Conservation (phyloP, 805 yeast species). For the Starmerella asiatica region DNA sequence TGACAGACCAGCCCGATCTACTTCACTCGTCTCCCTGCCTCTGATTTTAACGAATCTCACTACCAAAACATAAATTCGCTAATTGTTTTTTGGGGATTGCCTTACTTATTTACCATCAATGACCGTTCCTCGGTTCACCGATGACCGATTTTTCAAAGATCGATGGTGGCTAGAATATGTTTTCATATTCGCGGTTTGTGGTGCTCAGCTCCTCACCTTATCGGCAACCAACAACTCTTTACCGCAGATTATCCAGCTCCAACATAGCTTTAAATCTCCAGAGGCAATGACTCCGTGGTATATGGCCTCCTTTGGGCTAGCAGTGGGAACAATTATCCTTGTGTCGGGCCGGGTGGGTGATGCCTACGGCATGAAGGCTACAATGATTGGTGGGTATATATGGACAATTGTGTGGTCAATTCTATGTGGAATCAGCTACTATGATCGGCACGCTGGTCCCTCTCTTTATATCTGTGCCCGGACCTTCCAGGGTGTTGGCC, state of each 20-base stretch:
- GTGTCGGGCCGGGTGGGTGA: constrained; percentile 61
- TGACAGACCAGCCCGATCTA: too few relatives aligned
- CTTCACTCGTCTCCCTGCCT: too few relatives aligned
- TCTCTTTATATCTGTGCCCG: too few relatives aligned
- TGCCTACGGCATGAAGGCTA: constrained; percentile 45
- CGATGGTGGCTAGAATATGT: constrained; percentile 14
- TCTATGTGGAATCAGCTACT: constrained; percentile 50
- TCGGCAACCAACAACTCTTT: too few relatives aligned
- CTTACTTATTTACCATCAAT: too few relatives aligned
- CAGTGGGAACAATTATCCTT: constrained; percentile 60
- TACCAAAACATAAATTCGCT: too few relatives aligned
- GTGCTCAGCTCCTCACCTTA: too few relatives aligned
- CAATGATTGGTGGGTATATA: constrained; percentile 40
- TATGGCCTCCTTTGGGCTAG: constrained; percentile 56
- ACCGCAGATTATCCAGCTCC: too few relatives aligned
- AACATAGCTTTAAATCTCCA: constrained; percentile 23
- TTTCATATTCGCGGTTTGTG: constrained; percentile 32
- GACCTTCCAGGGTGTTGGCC: constrained; percentile 52
- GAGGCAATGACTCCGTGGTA: constrained; percentile 39
- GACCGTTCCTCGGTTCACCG: too few relatives aligned
- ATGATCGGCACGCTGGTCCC: too few relatives aligned
- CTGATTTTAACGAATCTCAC: too few relatives aligned
- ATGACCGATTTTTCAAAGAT: constrained; percentile 14
- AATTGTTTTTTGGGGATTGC: too few relatives aligned
- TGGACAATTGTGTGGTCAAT: constrained; percentile 46